Conservation (phyloP, 495 filamentous ascomycete genomes). For the Trichoderma parareesei region DNA sequence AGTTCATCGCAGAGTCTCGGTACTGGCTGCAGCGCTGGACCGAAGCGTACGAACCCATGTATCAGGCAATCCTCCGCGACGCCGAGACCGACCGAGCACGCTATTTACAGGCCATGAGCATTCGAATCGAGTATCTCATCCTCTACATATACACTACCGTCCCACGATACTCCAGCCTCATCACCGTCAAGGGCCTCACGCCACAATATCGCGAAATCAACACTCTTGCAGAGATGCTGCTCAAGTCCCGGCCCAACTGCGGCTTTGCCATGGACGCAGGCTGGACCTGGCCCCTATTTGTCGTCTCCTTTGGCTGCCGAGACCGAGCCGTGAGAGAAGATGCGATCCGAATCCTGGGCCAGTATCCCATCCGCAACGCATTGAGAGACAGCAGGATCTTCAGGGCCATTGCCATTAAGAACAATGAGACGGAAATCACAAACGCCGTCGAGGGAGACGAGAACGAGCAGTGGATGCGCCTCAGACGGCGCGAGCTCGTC, state of each 20-base stretch:
- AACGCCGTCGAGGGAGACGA: background rate
- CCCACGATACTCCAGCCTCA: slow-evolving; percentile 7
- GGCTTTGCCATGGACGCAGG: slow-evolving; percentile 12
- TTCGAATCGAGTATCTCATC: slow-evolving; percentile 12
- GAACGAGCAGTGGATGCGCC: slow-evolving; percentile 9
- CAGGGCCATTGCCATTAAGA: slow-evolving; percentile 10
- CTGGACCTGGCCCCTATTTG: slow-evolving; percentile 10
- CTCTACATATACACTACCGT: slow-evolving; percentile 11
- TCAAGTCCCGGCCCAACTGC: slow-evolving; percentile 9
- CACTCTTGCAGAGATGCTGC: slow-evolving; percentile 1
- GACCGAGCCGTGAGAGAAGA: background rate
- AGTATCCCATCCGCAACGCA: slow-evolving; percentile 13
- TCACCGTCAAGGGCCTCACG: slow-evolving; percentile 10
- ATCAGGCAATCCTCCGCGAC: background rate
- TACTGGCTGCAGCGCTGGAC: slow-evolving; percentile 19
- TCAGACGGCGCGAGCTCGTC: slow-evolving; percentile 8
- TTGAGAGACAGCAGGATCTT: slow-evolving; percentile 9
- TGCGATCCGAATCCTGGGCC: slow-evolving; percentile 8
- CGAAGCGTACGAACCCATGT: slow-evolving; percentile 14
- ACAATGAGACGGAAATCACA: slow-evolving; percentile 1
- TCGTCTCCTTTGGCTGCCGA: slow-evolving; percentile 9
- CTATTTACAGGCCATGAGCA: slow-evolving; percentile 4
- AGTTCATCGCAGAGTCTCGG: slow-evolving; percentile 28
- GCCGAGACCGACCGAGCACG: background rate
- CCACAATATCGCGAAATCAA: slow-evolving; percentile 12